A percentile compares a stretch with the other conserved stretches of the same genome.
phyloP scores from a whole-genome alignment of 306 rosid genomes.

The Trichosanthes cucumerina region DNA sequence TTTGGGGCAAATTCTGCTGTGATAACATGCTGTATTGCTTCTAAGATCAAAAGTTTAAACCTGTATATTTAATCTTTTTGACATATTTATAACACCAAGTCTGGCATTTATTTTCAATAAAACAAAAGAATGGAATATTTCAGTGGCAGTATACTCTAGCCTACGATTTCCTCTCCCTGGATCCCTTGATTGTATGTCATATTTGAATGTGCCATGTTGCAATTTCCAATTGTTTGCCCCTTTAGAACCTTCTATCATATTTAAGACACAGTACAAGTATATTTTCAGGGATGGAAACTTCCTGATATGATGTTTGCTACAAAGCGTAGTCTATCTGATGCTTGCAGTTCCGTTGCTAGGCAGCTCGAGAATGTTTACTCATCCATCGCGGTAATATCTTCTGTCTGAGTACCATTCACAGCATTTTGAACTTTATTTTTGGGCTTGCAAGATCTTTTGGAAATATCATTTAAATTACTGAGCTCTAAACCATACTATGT shows the following conservation, averaged over 20 bases:
- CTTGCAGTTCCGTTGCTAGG: conserved; percentile 54
- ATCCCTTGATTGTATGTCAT: not conserved
- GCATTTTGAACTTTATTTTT: not conserved
- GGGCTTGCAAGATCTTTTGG: not conserved
- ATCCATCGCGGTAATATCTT: conserved; percentile 46
- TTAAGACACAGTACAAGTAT: conserved; percentile 10
- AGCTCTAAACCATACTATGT: not conserved
- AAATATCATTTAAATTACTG: not conserved
- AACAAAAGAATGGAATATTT: not conserved
- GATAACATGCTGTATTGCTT: not conserved
- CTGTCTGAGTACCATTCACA: not conserved
- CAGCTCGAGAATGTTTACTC: conserved; percentile 68
- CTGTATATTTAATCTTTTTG: not conserved
- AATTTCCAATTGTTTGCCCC: not conserved
- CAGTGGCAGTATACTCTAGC: not conserved
- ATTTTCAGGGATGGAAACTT: conserved; percentile 86
- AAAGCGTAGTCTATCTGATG: conserved; percentile 75
- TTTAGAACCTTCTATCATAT: not conserved
- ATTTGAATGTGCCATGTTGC: not conserved
- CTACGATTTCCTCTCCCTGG: not conserved
- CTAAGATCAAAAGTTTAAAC: not conserved
- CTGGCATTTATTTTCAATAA: not conserved
- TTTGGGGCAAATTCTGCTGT: not conserved
- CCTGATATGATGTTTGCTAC: conserved; percentile 96
- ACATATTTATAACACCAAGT: not conserved